Base-by-base conservation (phyloP, 2,329 filamentous ascomycete species). In the Aureobasidium sp. region DNA sequence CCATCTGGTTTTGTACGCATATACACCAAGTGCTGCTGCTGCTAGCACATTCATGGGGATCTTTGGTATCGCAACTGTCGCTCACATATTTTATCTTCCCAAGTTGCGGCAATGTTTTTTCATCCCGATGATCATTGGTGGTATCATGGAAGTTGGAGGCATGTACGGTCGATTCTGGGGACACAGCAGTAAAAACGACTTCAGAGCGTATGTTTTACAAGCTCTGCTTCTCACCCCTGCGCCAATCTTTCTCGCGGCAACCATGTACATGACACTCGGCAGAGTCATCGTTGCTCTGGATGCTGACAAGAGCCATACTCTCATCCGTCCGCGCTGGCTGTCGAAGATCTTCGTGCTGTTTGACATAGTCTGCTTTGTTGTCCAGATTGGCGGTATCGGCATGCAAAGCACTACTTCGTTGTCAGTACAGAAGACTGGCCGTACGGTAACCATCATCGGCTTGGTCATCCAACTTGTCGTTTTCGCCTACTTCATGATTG, bases 331-430 rank as follows among this genome's bases (percentile, higher is more conserved):
- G 0, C 72, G 63, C 8, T 79, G 78, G 75, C 69, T 84, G 6
- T 84, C 82, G 3, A 80, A 77, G 58, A 72, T 80, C 45, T 85
- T 85, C 62, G 81, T 86, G 5, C 54, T 69, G 4, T 80, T 81
- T 41, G 83, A 85, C 64, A 67, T 84, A 5, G 51, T 82, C 9
- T 80, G 78, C 3, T 81, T 85, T 67, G 32, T 78, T 2, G 69
- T 83, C 3, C 82, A 85, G 68, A 66, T 59, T 7, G 41, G 32
- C 13, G 73, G 73, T 21, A 72, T 72, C 30, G 80, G 80, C 16
- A 49, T 59, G 55, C 44, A 49, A 16, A n/a, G 30, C 11, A 39
- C 55, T 10, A 59, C 44, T 7, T 29, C n/a, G 3, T 11, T 11
- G 25, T 37, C 32, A 3, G 25, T 42, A 13, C 42, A 48, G 44